Base-by-base conservation (phyloP, 495 filamentous ascomycete species). In the Penicillium parvum region DNA sequence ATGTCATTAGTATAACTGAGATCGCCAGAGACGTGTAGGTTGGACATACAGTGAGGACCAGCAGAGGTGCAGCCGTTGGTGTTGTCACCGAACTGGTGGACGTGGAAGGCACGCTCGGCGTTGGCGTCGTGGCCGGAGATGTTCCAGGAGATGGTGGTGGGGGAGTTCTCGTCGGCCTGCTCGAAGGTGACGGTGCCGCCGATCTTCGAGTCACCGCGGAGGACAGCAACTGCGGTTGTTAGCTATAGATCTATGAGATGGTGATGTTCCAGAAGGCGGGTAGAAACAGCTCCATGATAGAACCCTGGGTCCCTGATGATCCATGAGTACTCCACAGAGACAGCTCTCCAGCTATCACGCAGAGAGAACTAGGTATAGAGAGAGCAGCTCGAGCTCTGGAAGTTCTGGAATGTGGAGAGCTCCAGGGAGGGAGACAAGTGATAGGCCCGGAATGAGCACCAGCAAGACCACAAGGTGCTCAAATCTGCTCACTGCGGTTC, bases 31-130 rank as follows among this genome's bases (percentile, higher is more conserved):
- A 35, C 18, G 4, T 21, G 6, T 8, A 35, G 18, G 23, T 27
- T 6, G 23, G 29, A 70, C 85, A 60, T 79, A 92, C 88, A 97
- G 72, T 98, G 92, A 56, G 92, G 90, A 30, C 92, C 92, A 38
- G 92, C 92, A 45, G 85, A 90, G 43, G 92, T 97, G 83, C 92
- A 98, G 67, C 94, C 92, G 72, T 97, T 98, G 76, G 94, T 96
- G 79, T 96, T 97, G 81, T 96, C 92, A 68, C 94, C 92, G 61
- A 95, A 98, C 72, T 92, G 85, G 76, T 97, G 92, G 61, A 97
- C 83, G 77, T 97, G 94, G 77, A 96, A 84, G 69, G 85, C 92
- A 74, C 94, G 89, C 83, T 91, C 79, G 58, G 92, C 91, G 58
- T 94, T 96, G 72, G 90, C 61, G 62, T 96, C 90, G 72, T 95